Base-by-base conservation (phyloP, 73 alveolate genomes). In the Symbiodinium natans region DNA sequence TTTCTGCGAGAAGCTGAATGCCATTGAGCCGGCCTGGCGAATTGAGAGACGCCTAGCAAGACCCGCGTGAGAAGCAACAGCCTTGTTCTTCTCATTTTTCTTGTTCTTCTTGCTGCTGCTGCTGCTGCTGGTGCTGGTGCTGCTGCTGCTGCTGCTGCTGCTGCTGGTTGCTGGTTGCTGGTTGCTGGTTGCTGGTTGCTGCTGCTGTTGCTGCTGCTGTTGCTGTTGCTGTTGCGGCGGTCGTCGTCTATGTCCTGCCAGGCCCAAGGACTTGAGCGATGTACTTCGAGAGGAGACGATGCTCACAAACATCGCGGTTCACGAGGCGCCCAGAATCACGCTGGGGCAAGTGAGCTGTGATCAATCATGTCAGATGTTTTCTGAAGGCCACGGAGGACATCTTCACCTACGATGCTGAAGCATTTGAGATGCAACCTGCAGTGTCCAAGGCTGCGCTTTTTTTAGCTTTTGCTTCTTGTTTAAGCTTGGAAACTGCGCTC, bases 231-330 rank as follows among this genome's bases (percentile, higher is more conserved):
- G n/a, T n/a, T n/a, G n/a, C n/a, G n/a, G n/a, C n/a, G n/a, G n/a
- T n/a, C n/a, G 19, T 34, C 4, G 43, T 5, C 52, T 21, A 6
- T 36, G 54, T 15, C 10, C 17, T 41, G 56, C 40, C 88, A 90
- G 97, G 97, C 97, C 97, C 29, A 85, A 90, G 54, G 97, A 90
- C 41, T 52, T 90, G 54, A 63, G 87, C 38, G 97, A 90, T 27
- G 97, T 90, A 17, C 48, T 90, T 68, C 87, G 97, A 19, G 97
- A 90, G 19, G 80, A 90, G n/a, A 71, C 77, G 21, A 42, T 90
- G 89, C 77, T 68, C 41, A 68, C 42, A 36, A 71, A 71, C 33
- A 21, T 17, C 5, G 41, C 33, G 52, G 97, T 71, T 6, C 80
- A 71, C 52, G 34, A 90, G 97, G 97, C 77, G 10, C 33, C 41